Evolutionary conservation across 164 flowering plant species (phyloP), one percentile per base, ranked within the genome.

Genomic region (Umbilicus rupestris): DNA sequence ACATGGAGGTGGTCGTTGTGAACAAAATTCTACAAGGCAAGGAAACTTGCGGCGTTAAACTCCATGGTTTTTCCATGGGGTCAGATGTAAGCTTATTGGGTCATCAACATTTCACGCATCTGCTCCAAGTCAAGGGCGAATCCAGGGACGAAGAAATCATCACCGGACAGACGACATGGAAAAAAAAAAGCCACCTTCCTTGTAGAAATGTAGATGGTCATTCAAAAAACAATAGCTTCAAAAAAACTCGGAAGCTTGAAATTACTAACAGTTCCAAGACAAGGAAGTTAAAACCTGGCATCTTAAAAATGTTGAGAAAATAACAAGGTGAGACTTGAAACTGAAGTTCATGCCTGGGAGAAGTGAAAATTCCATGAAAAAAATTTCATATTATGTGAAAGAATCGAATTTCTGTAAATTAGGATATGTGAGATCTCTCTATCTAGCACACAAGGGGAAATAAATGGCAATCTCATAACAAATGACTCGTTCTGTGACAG

Each of bases 161-260:
- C 14, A 77, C 87, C 68, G 91, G 85, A 66, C 79, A 75, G 47
- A 86, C 91, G 0, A 69, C 55, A 63, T 84, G 91, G 91, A 80
- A 73, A 71, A 79, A 71, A 79, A 69, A 65, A 85, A 80, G 69
- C 62, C 58, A 5, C 45, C 69, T n/a, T 26, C 39, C 9, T 70
- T 49, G 24, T n/a, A 55, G 19, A 55, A 50, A 50, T 22, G 12
- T 50, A 50, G 7, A 7, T 35, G 3, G 19, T 14, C 60, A 55
- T 28, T 55, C 6, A 50, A 50, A 2, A 50, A 55, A 55, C n/a
- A 55, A 28, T 26, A 28, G 44, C 44, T 41, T 41, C 44, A 35
- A 35, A 35, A 5, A 35, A 35, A 35, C 4, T 35, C 7, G 4
- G 37, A 35, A 35, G 37, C 37, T 35, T 35, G 37, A 35, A 35